Base-by-base conservation (phyloP, 2,329 filamentous ascomycete species). In the Westerdykella sp. region DNA sequence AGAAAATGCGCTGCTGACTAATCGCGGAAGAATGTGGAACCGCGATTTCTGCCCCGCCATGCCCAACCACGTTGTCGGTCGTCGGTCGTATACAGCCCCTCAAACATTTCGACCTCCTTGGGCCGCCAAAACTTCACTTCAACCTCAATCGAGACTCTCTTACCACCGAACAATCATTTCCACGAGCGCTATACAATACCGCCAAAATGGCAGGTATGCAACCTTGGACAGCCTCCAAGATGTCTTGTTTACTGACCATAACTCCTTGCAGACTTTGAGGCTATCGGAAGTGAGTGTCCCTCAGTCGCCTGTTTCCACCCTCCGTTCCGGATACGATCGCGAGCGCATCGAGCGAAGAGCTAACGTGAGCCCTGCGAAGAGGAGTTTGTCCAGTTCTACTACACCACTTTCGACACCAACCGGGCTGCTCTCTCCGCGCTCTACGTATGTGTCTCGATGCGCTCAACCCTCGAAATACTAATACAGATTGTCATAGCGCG, bases 361-460 rank as follows among this genome's bases (percentile, higher is more conserved):
- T 28, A 7, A 28, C 25, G 9, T 28, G 25, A 28, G 25, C 25
- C 9, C 25, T 14, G 6, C 15, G 5, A 15, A 96, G 90, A 84
- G 68, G 80, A 94, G 72, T 96, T 97, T 71, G 84, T 91, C 55
- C 66, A 83, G 48, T 91, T 84, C 76, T 97, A 96, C 81, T 96
- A 95, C 79, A 76, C 84, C 62, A 83, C 82, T 47, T 95, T 96
- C 71, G 89, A 95, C 68, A 51, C 63, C 48, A 77, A 90, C 70
- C 84, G 89, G 61, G 70, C 71, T 43, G 59, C 66, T 40, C 78
- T 96, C 35, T 71, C 69, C 12, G 62, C 71, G 49, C 87, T 96
- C 73, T 97, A 96, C 76, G 91, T 95, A 80, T 65, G 85, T 60
- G 43, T 37, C 39, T 34, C 41, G 30, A 45, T 30, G 15, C 39